Base-by-base conservation (phyloP, 331 rosid species). In the Stylosanthes scabra region DNA sequence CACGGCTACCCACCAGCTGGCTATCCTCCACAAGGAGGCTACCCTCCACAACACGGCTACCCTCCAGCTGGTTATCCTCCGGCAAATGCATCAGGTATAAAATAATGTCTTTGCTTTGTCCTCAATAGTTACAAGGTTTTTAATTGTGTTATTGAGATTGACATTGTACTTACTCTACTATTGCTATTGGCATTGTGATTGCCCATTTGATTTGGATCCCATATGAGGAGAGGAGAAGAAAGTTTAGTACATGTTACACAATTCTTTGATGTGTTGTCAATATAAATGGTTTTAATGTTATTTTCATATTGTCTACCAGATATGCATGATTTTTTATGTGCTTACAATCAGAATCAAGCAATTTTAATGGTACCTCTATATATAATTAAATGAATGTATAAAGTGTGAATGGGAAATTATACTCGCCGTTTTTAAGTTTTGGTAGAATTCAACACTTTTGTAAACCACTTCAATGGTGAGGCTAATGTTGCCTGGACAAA, bases 51-150 rank as follows among this genome's bases (percentile, higher is more conserved):
- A 34, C 2, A 11, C 69, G 78, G 83, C 0, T 73, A 69, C 10
- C 80, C 80, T 34, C 82, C 82, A 1, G 58, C 69, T 15, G 86
- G 78, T 20, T 20, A 20, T 20, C 25, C 14, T 71, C 87, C 88
- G 80, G 74, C 63, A 1, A 75, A 82, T 63, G 73, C 63, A 27
- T 46, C 60, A 44, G 90, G 90, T 86, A 39, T 58, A 13, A 20
- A n/a, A 34, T 11, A 8, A 11, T 50, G 27, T 52, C 27, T 69
- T 75, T 50, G 34, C 10, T 46, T 51, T 66, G 11, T 2, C 39
- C 8, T 13, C 8, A 6, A 50, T 50, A 6, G 14, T 64, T 58
- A 40, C 42, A 28, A 41, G 1, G 11, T 39, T 14, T 28, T 54
- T 3, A 34, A 3, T 34, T 34, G 25, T 0, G 13, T 20, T 9